Base-by-base conservation (phyloP, 352 stramenopile species). In the Globisporangium uncinulatum region DNA sequence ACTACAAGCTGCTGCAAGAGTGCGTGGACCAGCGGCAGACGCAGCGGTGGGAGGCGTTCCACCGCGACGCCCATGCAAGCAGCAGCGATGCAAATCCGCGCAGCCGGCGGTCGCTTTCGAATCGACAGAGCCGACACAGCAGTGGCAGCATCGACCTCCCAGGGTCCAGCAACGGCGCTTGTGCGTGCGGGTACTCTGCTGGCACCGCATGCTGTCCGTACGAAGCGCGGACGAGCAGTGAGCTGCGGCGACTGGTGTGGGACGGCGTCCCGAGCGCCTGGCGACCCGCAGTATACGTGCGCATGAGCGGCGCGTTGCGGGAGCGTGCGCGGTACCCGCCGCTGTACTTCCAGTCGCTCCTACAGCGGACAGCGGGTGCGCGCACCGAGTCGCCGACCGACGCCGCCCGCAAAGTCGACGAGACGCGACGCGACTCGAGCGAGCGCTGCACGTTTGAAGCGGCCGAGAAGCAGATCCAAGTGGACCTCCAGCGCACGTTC, bases 401-500 rank as follows among this genome's bases (percentile, higher is more conserved):
- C 41, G 41, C 41, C 3, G 15, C 41, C 6, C 41, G 4, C 4
- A 45, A 45, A n/a, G 19, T 45, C 41, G 15, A 45, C 41, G 43
- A 37, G 39, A 54, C 31, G 15, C 47, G 24, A 11, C 17, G 13
- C 58, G 61, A 10, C 51, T 60, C 6, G 41, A 55, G 17, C 51
- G 53, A 37, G 53, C 46, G 19, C 29, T 61, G 51, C 3, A 54
- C 51, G 3, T 87, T 87, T 41, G 49, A 75, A 2, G 55, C 62
- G 13, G 66, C 73, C 3, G 63, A 76, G 15, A 76, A 67, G 44
- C 76, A 89, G 50, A 83, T 89, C 31, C 65, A 78, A 37, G 74
- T 83, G 32, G 79, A 90, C 61, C 59, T 90, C 19, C 73, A 86
- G 57, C 77, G 79, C 17, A 90, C 79, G 1, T 90, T 90, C 62